Evolutionary conservation across 352 stramenopile genomes (phyloP), one percentile per base, ranked within the genome.

Genomic region (Phytophthora ohioensis): DNA sequence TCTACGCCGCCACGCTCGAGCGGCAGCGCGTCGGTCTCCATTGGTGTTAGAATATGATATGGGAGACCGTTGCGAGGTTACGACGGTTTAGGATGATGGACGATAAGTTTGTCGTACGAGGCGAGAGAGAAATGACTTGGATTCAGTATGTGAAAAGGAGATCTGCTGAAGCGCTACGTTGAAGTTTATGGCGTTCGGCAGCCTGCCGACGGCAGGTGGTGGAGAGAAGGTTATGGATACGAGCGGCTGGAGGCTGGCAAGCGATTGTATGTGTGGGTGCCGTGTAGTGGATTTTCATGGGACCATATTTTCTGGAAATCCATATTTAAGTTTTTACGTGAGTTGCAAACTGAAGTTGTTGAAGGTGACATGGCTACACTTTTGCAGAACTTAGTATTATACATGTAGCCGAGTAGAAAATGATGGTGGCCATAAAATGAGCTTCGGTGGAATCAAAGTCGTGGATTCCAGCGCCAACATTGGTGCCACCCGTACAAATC

Each of bases 1-100:
- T 88, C 83, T 21, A 90, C 76, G 45, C 71, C 74, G 34, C 80
- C 80, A 63, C 84, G 81, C 39, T 76, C 78, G 52, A 88, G 71
- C 32, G 81, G 81, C 36, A 88, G 69, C 48, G 81, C 80, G 27
- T 76, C 75, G 30, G 78, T 73, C 71, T 88, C 81, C 81, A 88
- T 88, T 4, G 8, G 43, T 57, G 27, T 21, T 8, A 17, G 27
- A 32, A 31, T 35, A 59, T 58, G 61, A 58, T 47, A 59, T 60
- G 35, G 21, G 21, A 47, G 52, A 17, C 35, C 10, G n/a, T 57
- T 41, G 21, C 36, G 21, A 47, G 8, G 21, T 45, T 38, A 56
- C 48, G 48, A 55, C 48, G 48, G 48, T 47, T 47, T 3, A 47
- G 11, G 32, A 57, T 57, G 30, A 27, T 27, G 13, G 57, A 64